Percentiles rank a stretch among this genome's conserved stretches.
These are phyloP conservation scores for Saccharomyces jurei DNA, from an alignment of 805 yeast species.

Conservation along the genomic window DNA sequence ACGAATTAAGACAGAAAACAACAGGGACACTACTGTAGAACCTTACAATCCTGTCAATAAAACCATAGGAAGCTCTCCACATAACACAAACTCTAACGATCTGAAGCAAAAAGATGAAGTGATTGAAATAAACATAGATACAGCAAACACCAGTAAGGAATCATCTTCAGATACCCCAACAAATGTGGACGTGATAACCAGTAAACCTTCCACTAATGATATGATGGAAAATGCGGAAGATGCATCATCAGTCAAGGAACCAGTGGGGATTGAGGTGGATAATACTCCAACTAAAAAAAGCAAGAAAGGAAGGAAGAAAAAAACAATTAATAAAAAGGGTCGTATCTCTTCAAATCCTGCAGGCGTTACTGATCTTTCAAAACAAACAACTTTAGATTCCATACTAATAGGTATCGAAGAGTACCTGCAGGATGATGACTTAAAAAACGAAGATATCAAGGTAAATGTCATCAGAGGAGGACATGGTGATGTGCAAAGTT, in stretches of 20 bases:
- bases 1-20: neutral
- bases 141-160: neutral
- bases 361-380: slow-evolving; percentile 3
- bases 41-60: neutral
- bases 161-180: neutral
- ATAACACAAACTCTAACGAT: neutral
- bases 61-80: neutral
- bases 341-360: neutral
- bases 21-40: neutral
- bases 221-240: neutral
- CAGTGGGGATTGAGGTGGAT: neutral
- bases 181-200: neutral
- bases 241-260: neutral
- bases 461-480: slow-evolving; percentile 7
- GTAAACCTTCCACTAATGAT: neutral
- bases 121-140: neutral
- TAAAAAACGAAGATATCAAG: slow-evolving; percentile 1
- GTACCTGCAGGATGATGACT: slow-evolving; percentile 11
- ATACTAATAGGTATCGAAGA: slow-evolving; percentile 24
- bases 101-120: neutral
- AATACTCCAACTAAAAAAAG: neutral
- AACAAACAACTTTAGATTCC: slow-evolving; percentile 7
- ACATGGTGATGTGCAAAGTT: neutral
- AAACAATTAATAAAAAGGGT: neutral
- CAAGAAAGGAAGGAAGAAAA: neutral